Conservation (phyloP, 2,329 filamentous ascomycete genomes). For the Aspergillus viridinutans region DNA sequence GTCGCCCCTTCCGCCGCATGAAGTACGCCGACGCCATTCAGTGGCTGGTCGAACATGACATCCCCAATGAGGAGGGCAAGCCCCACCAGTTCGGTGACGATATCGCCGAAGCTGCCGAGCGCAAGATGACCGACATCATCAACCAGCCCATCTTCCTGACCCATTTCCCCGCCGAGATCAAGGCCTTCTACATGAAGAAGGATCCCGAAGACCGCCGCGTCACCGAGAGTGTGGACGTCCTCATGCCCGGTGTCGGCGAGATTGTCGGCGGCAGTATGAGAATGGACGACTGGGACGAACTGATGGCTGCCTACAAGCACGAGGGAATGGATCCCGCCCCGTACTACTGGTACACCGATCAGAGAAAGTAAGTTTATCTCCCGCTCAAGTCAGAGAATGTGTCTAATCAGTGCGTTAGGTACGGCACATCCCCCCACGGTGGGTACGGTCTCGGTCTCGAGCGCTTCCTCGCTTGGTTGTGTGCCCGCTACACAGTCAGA, state of each 20-base stretch:
- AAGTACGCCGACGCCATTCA: conserved; percentile 89
- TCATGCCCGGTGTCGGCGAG: conserved; percentile 93
- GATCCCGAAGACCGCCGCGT: conserved; percentile 73
- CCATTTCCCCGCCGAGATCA: conserved; percentile 96
- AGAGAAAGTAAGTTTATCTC: conserved; percentile 69
- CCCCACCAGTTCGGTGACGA: conserved; percentile 92
- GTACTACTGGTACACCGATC: conserved; percentile 99
- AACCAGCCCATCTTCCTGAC: conserved; percentile 93
- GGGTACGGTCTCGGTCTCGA: conserved; percentile 92
- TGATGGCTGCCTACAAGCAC: conserved; percentile 81
- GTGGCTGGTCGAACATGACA: conserved; percentile 86
- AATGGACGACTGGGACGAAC: conserved; percentile 84
- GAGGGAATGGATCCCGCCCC: conserved; percentile 78
- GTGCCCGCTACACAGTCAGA: conserved; percentile 61
- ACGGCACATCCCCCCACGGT: conserved; percentile 86
- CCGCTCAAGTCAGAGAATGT: conserved; percentile 1
- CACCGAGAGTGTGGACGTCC: conserved; percentile 83
- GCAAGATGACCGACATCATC: conserved; percentile 94
- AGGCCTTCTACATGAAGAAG: conserved; percentile 98
- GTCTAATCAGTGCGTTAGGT: conserved; percentile 48
- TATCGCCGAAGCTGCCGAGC: conserved; percentile 95
- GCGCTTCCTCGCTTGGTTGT: conserved; percentile 67
- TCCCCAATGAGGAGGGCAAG: conserved; percentile 88
- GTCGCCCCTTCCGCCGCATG: conserved; percentile 90
- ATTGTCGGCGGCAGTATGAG: conserved; percentile 97